phyloP scores from a whole-genome alignment of 2,329 filamentous ascomycete genomes.

The Chlorencoelia australis region DNA sequence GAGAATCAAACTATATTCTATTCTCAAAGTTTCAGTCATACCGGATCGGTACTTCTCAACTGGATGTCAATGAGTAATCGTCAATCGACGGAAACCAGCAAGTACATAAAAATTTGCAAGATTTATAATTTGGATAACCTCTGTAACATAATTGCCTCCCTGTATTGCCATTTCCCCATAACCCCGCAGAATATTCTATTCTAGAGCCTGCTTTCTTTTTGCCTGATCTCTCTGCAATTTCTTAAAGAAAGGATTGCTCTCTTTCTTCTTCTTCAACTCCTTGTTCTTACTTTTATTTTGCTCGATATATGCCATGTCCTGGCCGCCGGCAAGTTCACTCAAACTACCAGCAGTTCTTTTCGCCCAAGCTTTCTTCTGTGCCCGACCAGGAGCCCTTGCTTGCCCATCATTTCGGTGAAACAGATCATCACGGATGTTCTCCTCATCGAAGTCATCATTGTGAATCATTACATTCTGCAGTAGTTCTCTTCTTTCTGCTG shows the following conservation, averaged over 20 bases:
- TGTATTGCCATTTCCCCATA: no score
- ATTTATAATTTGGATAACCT: no score
- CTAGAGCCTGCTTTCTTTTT: slow-evolving; percentile 43
- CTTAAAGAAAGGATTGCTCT: slow-evolving; percentile 53
- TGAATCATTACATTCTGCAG: slow-evolving; percentile 84
- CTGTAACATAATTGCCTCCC: no score
- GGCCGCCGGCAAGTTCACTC: slow-evolving; percentile 77
- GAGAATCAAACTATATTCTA: background rate
- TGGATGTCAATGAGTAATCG: background rate
- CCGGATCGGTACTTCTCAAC: background rate
- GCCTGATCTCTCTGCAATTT: slow-evolving; percentile 54
- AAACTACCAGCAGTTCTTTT: slow-evolving; percentile 77
- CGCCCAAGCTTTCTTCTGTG: slow-evolving; percentile 47
- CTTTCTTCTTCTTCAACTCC: slow-evolving; percentile 49
- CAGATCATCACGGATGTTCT: slow-evolving; percentile 41
- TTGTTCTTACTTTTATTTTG: slow-evolving; percentile 67
- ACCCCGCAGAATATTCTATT: no score
- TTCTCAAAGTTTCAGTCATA: background rate
- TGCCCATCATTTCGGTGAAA: slow-evolving; percentile 39
- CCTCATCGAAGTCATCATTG: slow-evolving; percentile 44
- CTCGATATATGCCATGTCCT: slow-evolving; percentile 95
- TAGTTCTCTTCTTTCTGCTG: slow-evolving; percentile 73
- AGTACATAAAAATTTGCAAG: no score
- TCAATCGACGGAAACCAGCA: no score
- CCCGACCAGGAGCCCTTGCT: slow-evolving; percentile 32